phyloP scores from a whole-genome alignment of 2,329 filamentous ascomycete species.

The Neofusicoccum sp. region DNA sequence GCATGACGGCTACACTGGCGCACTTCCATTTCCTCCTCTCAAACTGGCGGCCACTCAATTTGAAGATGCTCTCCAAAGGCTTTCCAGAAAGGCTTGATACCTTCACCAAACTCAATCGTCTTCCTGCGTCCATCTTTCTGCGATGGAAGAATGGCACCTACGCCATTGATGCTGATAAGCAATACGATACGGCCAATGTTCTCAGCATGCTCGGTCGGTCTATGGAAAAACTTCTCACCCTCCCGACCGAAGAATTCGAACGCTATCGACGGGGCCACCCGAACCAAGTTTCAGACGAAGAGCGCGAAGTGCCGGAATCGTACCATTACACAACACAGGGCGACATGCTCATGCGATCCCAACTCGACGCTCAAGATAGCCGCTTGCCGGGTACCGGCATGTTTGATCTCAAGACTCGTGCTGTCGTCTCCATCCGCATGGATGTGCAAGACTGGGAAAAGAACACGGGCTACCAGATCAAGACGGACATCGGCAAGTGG shows the following conservation, averaged over 20 bases:
- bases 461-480: slow-evolving; percentile 85
- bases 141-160: slow-evolving; percentile 82
- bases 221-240: slow-evolving; percentile 90
- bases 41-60: slow-evolving; percentile 71
- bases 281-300: slow-evolving; percentile 67
- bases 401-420: slow-evolving; percentile 94
- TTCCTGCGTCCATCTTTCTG: slow-evolving; percentile 78
- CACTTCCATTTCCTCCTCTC: slow-evolving; percentile 95
- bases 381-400: slow-evolving; percentile 87
- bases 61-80: slow-evolving; percentile 62
- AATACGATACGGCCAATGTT: slow-evolving; percentile 80
- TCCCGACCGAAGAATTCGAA: slow-evolving; percentile 80
- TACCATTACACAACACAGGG: slow-evolving; percentile 86
- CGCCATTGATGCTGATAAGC: slow-evolving; percentile 93
- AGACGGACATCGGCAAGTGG: slow-evolving; percentile 69
- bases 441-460: slow-evolving; percentile 68
- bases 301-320: slow-evolving; percentile 61
- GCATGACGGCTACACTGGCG: slow-evolving; percentile 82
- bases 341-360: slow-evolving; percentile 90
- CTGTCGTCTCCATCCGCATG: slow-evolving; percentile 90
- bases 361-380: slow-evolving; percentile 85
- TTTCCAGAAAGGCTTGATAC: slow-evolving; percentile 61
- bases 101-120: slow-evolving; percentile 71
- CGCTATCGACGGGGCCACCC: slow-evolving; percentile 71
- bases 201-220: slow-evolving; percentile 91